A percentile compares a stretch with the other conserved stretches of the same genome.
phyloP scores from a whole-genome alignment of 2,329 filamentous ascomycete genomes.

The Emericellopsis cladophorae region DNA sequence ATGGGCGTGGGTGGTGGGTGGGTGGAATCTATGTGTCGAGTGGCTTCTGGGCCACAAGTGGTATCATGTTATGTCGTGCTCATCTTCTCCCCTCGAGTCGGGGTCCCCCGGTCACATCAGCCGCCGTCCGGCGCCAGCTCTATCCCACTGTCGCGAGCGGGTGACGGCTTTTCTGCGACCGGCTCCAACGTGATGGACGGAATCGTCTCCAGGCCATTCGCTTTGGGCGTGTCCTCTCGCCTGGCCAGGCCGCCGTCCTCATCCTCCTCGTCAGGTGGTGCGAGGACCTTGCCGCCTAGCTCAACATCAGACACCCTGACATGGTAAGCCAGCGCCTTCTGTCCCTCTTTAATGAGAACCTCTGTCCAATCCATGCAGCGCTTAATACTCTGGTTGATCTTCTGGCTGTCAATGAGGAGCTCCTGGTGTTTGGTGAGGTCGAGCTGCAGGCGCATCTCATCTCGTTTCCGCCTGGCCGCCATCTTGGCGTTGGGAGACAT shows the following conservation, averaged over 20 bases:
- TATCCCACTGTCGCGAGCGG: conserved; percentile 40
- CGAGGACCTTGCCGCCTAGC: conserved; percentile 68
- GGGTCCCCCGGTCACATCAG: conserved; percentile 7
- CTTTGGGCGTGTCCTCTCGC: conserved; percentile 8
- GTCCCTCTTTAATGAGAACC: conserved; percentile 76
- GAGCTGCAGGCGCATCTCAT: conserved; percentile 71
- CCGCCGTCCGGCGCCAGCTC: conserved; percentile 28
- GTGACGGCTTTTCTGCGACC: conserved; percentile 14
- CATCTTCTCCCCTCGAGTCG: too few relatives aligned
- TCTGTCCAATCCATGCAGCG: conserved; percentile 84
- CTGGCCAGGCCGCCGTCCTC: conserved; percentile 11
- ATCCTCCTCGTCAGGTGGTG: conserved; percentile 49
- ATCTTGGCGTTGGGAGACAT: conserved; percentile 25
- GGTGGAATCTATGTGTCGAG: too few relatives aligned
- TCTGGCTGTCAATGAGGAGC: conserved; percentile 78
- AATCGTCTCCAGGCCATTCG: background rate
- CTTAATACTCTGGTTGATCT: conserved; percentile 89
- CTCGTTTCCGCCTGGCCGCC: conserved; percentile 45
- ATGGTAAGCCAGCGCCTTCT: conserved; percentile 73
- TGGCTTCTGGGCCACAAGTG: too few relatives aligned
- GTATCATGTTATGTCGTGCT: too few relatives aligned
- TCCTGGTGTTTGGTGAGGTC: conserved; percentile 85
- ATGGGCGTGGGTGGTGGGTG: too few relatives aligned
- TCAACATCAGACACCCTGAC: conserved; percentile 70
- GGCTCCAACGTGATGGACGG: background rate